These are phyloP conservation scores for Xylariaceae sp. DNA, from an alignment of 2,329 filamentous ascomycete species.

Conservation along the genomic window DNA sequence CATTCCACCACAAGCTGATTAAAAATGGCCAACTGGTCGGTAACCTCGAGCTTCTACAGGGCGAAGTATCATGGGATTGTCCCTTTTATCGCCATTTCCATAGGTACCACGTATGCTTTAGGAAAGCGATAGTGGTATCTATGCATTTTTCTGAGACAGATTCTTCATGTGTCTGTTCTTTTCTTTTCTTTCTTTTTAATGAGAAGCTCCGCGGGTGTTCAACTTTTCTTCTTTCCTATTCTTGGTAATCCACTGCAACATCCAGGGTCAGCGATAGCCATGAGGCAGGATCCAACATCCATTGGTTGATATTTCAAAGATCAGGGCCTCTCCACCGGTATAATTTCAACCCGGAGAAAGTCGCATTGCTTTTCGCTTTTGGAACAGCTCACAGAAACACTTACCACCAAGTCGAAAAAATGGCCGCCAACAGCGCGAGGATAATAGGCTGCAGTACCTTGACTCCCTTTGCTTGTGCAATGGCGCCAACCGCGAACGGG, in stretches of 20 bases:
- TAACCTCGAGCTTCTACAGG: not conserved
- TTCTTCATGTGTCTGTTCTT: no score
- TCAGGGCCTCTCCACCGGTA: not conserved
- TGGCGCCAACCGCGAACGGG: slow-evolving; percentile 60
- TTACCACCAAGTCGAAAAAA: slow-evolving; percentile 42
- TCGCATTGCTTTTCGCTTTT: not conserved
- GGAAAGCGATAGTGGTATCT: not conserved
- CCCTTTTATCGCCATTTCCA: no score
- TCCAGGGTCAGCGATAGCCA: not conserved
- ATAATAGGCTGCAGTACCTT: slow-evolving; percentile 53
- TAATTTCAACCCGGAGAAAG: not conserved
- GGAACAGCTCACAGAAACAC: not conserved
- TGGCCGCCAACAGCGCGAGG: slow-evolving; percentile 43
- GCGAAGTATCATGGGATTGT: no score
- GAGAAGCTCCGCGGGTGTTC: not conserved
- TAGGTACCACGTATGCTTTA: no score
- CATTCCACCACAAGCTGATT: not conserved
- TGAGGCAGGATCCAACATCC: no score
- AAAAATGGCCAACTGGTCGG: not conserved
- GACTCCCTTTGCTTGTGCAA: slow-evolving; percentile 54
- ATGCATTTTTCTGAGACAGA: not conserved
- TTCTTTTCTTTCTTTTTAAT: not conserved
- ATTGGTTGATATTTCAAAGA: not conserved
- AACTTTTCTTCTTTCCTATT: slow-evolving; percentile 39
- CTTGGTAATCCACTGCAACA: slow-evolving; percentile 34